A percentile compares a stretch with the other conserved stretches of the same genome.
phyloP scores from a whole-genome alignment of 2,329 filamentous ascomycete species.

The Venturiaceae sp. region DNA sequence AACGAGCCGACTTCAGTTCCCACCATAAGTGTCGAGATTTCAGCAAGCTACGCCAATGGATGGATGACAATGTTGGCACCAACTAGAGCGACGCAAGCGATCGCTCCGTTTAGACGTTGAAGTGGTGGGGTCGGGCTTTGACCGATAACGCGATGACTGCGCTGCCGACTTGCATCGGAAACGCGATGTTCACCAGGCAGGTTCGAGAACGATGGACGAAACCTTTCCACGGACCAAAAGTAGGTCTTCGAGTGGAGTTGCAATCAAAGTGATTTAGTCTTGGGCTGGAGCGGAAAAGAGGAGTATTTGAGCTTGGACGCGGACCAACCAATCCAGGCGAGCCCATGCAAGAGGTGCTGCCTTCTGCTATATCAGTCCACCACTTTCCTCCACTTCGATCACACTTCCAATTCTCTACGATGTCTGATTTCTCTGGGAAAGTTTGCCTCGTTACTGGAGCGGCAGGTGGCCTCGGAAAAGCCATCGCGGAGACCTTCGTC shows the following conservation, averaged over 20 bases:
- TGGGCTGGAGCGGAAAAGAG: too few species aligned
- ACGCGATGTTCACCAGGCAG: too few species aligned
- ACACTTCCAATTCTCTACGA: neutral
- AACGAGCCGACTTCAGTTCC: constrained; percentile 8
- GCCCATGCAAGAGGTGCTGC: neutral
- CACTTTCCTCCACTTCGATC: neutral
- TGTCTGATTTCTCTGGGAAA: neutral
- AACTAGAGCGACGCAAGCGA: neutral
- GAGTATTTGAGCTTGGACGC: neutral
- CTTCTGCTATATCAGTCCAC: neutral
- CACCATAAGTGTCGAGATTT: constrained; percentile 9
- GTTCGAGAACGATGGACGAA: too few species aligned
- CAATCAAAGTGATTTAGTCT: too few species aligned
- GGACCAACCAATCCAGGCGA: neutral
- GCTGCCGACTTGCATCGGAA: too few species aligned
- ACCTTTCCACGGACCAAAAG: too few species aligned
- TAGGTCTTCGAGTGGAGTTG: too few species aligned
- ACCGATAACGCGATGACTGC: too few species aligned
- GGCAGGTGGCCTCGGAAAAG: neutral
- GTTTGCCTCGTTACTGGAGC: neutral
- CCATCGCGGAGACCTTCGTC: neutral
- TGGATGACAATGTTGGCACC: neutral
- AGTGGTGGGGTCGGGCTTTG: too few species aligned
- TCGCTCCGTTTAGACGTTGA: too few species aligned
- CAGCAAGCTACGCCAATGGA: neutral